Base-by-base conservation (phyloP, 495 filamentous ascomycete species). In the Saxispiralis lemnorum region DNA sequence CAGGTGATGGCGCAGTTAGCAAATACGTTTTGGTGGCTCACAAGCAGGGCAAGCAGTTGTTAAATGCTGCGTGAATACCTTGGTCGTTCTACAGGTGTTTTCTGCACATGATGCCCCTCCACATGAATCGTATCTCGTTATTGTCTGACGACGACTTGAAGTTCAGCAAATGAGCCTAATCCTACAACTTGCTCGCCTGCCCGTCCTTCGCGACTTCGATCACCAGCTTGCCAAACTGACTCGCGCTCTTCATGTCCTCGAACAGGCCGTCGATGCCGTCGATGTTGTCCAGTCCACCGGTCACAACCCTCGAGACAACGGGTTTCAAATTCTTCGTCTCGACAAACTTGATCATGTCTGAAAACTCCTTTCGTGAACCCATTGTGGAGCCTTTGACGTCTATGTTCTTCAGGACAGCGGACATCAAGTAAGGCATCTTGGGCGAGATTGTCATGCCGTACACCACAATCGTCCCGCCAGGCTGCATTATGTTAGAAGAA, bases 351-450 rank as follows among this genome's bases (percentile, higher is more conserved):
- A 65, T 54, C 62, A 65, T 65, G 19, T 63, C 61, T 7, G 59
- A 55, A 41, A 65, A 65, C 39, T 65, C 62, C 44, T 62, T 63
- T 35, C 62, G 34, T n/a, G 61, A 63, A 15, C 62, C 62, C 62
- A 65, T 65, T n/a, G 62, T 65, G 15, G 56, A 59, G 36, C 61
- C 61, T 7, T 52, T 51, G 2, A 65, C 37, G 31, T 65, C 62
- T 39, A 65, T 59, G 46, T 65, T 65, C 47, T 59, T 59, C 31
- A 65, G 48, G 11, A 63, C 61, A 0, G 59, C 59, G 33, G 33
- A 15, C 62, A 65, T 65, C 5, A 56, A 14, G 46, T 46, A 63
- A 13, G 45, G 41, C 59, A 65, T 63, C 47, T 58, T 59, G 1
- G 62, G 62, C 21, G 42, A 42, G 18, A 53, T 39, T 0, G 61